Evolutionary conservation across 2,329 filamentous ascomycete genomes (phyloP).

Genomic region (Talaromyces sp.): DNA sequence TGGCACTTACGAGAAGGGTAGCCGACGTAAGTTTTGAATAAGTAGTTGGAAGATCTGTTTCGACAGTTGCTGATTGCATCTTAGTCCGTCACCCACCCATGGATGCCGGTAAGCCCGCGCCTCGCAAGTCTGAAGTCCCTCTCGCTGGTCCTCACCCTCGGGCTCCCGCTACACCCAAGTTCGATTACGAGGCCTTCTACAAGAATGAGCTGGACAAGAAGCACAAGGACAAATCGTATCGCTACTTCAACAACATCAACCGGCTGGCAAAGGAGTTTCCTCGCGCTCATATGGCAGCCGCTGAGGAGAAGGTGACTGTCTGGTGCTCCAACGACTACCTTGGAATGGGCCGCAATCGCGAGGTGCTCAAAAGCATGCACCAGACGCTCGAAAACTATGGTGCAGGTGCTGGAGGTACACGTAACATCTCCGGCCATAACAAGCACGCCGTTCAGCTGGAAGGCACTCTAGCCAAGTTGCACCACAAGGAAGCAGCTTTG

Average conservation of each 20-base stretch:
- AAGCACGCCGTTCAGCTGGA: constrained; percentile 87
- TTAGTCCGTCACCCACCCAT: constrained; percentile 28
- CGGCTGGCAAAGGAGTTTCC: constrained; percentile 95
- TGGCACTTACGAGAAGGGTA: constrained; percentile 48
- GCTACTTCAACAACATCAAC: constrained; percentile 99
- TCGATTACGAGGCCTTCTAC: constrained; percentile 92
- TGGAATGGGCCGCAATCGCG: constrained; percentile 89
- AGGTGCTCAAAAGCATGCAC: constrained; percentile 89
- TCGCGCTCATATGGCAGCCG: constrained; percentile 81
- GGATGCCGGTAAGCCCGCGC: constrained; percentile 28
- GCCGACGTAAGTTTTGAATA: constrained; percentile 43
- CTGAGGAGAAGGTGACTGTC: constrained; percentile 85
- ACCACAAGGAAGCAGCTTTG: constrained; percentile 86
- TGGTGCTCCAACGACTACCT: constrained; percentile 99
- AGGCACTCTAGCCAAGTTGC: constrained; percentile 76
- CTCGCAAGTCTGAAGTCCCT: constrained; percentile 29
- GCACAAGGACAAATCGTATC: constrained; percentile 99
- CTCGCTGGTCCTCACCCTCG: constrained; percentile 47
- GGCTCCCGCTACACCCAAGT: constrained; percentile 58
- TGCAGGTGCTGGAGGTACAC: constrained; percentile 88
- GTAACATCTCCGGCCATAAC: constrained; percentile 98
- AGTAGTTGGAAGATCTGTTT: not conserved
- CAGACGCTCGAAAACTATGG: constrained; percentile 92
- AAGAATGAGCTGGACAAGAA: constrained; percentile 89
- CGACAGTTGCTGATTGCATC: not conserved